Evolutionary conservation across 352 stramenopile species (phyloP).

Genomic region (Globisporangium barbulae): DNA sequence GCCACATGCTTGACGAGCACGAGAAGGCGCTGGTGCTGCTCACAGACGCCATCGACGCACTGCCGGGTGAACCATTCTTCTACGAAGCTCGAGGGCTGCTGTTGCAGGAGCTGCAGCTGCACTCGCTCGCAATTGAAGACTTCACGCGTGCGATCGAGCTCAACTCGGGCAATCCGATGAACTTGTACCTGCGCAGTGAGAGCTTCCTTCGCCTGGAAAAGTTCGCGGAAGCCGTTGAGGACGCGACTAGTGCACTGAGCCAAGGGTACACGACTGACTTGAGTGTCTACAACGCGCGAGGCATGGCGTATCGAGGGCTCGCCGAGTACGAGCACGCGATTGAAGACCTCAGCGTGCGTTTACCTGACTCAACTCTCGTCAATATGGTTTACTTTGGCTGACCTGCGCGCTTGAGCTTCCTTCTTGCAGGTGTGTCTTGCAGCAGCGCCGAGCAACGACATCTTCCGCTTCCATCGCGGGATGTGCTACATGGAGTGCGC

Average conservation of each 20-base stretch:
- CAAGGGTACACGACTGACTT: constrained; percentile 30
- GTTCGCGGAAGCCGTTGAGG: constrained; percentile 41
- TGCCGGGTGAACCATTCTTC: constrained; percentile 58
- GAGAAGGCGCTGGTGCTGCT: constrained; percentile 47
- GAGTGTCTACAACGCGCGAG: constrained; percentile 47
- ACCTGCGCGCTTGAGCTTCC: neutral
- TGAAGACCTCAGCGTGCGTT: constrained; percentile 49
- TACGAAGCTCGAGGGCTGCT: constrained; percentile 52
- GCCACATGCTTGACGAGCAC: constrained; percentile 41
- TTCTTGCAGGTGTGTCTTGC: constrained; percentile 33
- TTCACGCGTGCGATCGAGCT: constrained; percentile 35
- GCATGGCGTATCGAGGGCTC: constrained; percentile 53
- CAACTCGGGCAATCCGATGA: constrained; percentile 7
- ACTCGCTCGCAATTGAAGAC: constrained; percentile 52
- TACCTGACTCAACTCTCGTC: neutral
- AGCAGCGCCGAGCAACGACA: constrained; percentile 39
- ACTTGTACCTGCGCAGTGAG: constrained; percentile 45
- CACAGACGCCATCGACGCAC: constrained; percentile 45
- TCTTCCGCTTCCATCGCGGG: constrained; percentile 66
- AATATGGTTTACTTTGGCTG: neutral
- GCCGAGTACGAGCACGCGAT: constrained; percentile 56
- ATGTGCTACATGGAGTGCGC: constrained; percentile 58
- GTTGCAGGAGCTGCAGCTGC: constrained; percentile 49
- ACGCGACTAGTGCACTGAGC: constrained; percentile 30
- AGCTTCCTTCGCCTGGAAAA: constrained; percentile 40